Base-by-base conservation (phyloP, 768 basidiomycete genomes). In the Gloeophyllum trabeum region DNA sequence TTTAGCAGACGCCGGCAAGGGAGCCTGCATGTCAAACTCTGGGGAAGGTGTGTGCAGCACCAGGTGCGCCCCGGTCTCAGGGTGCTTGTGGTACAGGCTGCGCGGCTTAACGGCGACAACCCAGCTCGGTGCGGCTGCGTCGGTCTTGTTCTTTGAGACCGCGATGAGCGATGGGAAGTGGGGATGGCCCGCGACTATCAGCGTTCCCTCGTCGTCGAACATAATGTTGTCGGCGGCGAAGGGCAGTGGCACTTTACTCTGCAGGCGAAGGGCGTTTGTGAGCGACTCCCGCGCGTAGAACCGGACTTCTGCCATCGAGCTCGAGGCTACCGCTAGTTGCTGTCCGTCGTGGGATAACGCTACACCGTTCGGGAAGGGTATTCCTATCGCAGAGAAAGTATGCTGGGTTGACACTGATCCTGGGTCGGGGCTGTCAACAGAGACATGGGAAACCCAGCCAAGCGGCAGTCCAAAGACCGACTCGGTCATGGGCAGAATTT, bases 321-420 rank as follows among this genome's bases (percentile, higher is more conserved):
- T 74, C 1, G 76, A 69, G 2, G 75, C 73, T 19, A 86, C 52
- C 2, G 80, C 84, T 20, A 82, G 61, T 24, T 70, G 61, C 2
- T 58, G 51, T 2, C 67, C 69, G 1, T 60, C 53, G 1, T 67
- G 70, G 0, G 80, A 79, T 32, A 84, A 48, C 0, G 81, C 66
- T 44, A 86, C 48, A 16, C 84, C 84, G 49, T 87, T 87, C 3
- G 83, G 62, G 55, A 84, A 85, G 0, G 82, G 59, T 12, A 83
- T 56, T 41, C 73, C 73, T 2, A 62, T 51, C 4, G 66, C 69
- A 4, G 63, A 61, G 34, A 75, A 57, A 5, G 56, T 53, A 43
- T 74, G 64, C 0, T 54, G 44, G 14, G 48, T 51, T 34, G 63
- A 54, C 6, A n/a, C 6, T 6, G 28, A 32, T 10, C 16, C 16